Conservation (phyloP, 306 rosid species). For the Castanea mollissima region DNA sequence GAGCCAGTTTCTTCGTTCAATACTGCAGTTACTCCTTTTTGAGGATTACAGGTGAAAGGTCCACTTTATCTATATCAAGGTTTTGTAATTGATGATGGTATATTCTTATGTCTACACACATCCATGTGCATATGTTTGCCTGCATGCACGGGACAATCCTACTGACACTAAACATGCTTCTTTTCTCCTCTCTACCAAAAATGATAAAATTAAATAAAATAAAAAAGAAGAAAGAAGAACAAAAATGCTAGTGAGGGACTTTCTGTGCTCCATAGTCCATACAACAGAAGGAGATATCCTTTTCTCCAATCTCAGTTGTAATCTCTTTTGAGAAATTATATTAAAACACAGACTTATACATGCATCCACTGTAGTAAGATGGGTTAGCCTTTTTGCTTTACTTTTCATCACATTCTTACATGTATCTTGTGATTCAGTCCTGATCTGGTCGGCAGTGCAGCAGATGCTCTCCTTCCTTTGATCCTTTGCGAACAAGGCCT, state of each 20-base stretch:
- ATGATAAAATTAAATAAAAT: neutral
- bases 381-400: neutral
- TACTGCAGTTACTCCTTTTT: constrained; percentile 81
- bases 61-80: neutral
- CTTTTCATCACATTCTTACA: constrained; percentile 9
- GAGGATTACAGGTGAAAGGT: constrained; percentile 76
- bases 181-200: neutral
- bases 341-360: neutral
- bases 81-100: neutral
- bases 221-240: neutral
- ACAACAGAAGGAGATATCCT: neutral
- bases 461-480: constrained; percentile 92
- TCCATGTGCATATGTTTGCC: neutral
- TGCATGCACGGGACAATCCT: neutral
- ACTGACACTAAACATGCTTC: neutral
- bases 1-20: constrained; percentile 76
- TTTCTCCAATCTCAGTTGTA: neutral
- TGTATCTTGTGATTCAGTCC: constrained; percentile 51
- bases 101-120: neutral
- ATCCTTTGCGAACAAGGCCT: constrained; percentile 87
- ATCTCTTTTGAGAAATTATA: neutral
- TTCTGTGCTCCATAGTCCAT: neutral
- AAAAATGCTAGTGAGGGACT: neutral
- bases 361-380: neutral
- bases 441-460: constrained; percentile 83